phyloP scores from a whole-genome alignment of 345 rosid species.

The Aquilaria sinensis region DNA sequence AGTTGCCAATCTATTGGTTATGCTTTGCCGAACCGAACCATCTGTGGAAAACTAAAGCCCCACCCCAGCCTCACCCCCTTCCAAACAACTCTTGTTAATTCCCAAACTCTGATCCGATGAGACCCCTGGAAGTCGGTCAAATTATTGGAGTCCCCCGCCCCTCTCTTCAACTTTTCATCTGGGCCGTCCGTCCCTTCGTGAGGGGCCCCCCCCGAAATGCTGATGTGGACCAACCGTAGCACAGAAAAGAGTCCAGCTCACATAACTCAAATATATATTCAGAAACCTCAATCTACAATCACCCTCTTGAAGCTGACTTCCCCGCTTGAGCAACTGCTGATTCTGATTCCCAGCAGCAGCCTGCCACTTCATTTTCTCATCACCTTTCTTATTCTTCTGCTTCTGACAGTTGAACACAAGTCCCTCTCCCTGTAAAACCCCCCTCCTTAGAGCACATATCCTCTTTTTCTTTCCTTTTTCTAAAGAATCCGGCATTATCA shows the following conservation, averaged over 20 bases:
- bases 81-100: constrained; percentile 5
- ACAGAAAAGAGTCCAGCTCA: constrained; percentile 6
- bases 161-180: constrained; percentile 13
- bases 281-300: constrained; percentile 23
- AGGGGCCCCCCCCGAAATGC: constrained; percentile 1
- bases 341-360: constrained; percentile 26
- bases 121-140: constrained; percentile 14
- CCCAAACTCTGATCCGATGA: constrained; percentile 8
- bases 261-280: constrained; percentile 11
- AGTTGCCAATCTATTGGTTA: no score
- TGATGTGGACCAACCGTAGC: constrained; percentile 23
- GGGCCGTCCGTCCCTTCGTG: constrained; percentile 18
- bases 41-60: constrained; percentile 12
- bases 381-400: constrained; percentile 14
- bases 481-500: background rate
- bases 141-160: constrained; percentile 12
- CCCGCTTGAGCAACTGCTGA: constrained; percentile 22
- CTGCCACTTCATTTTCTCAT: constrained; percentile 27
- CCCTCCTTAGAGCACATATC: no score
- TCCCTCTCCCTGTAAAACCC: no score
- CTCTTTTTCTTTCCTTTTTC: no score
- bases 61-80: constrained; percentile 11
- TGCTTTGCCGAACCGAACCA: no score
- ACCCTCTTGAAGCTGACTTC: constrained; percentile 27
- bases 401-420: background rate